Evolutionary conservation across 2,329 filamentous ascomycete genomes (phyloP).

Genomic region (Aureobasidium mangrovei): DNA sequence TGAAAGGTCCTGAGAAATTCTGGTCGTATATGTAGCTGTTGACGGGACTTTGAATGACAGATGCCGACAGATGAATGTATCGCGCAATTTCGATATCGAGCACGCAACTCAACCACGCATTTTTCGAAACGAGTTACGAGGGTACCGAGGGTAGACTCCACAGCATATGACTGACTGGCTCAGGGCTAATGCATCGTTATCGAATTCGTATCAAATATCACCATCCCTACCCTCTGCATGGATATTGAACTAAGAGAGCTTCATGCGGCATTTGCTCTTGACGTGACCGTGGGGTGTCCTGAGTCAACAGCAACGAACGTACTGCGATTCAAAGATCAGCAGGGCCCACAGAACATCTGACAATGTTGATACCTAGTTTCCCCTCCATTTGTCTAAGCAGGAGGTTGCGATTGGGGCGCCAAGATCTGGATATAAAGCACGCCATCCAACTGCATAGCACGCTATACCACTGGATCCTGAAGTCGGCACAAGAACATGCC

Average conservation of each 20-base stretch:
- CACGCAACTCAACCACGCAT: not conserved
- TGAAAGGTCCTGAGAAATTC: not conserved
- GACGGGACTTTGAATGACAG: not conserved
- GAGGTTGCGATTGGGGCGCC: not conserved
- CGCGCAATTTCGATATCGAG: conserved; percentile 5
- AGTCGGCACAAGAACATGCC: not conserved
- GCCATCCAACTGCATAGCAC: not conserved
- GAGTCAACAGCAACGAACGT: no score
- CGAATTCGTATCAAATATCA: no score
- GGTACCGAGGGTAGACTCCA: no score
- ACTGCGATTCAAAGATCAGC: no score
- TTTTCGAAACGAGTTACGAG: no score
- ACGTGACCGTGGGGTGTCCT: no score
- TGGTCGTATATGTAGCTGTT: not conserved
- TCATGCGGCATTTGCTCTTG: no score
- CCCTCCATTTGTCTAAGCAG: not conserved
- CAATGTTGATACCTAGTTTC: not conserved
- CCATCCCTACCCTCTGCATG: no score
- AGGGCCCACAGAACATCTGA: no score
- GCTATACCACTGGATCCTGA: not conserved
- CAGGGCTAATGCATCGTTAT: no score
- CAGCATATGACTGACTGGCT: no score
- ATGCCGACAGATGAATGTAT: not conserved
- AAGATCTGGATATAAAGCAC: not conserved
- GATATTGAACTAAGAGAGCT: no score